Conservation (phyloP, 257 asterid species). For the Solanum bulbocastanum region DNA sequence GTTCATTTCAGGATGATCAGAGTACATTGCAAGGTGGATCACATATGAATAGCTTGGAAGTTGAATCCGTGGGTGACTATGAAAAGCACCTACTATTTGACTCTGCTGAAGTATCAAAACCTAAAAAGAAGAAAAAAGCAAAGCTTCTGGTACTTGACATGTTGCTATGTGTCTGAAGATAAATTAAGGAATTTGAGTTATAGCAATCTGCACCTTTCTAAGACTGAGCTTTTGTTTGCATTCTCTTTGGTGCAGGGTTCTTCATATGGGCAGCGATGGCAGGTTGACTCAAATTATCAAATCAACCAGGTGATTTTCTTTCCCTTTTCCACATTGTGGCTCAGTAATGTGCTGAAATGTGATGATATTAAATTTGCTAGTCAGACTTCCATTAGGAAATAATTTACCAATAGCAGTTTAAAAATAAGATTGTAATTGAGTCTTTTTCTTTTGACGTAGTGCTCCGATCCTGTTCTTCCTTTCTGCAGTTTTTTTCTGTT, state of each 20-base stretch:
- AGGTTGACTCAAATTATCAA: constrained; percentile 53
- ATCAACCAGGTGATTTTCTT: constrained; percentile 64
- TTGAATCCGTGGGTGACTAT: constrained; percentile 63
- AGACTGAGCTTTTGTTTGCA: neutral
- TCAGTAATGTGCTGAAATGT: neutral
- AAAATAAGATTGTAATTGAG: neutral
- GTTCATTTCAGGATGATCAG: constrained; percentile 91
- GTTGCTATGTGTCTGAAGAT: neutral
- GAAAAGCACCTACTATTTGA: constrained; percentile 58
- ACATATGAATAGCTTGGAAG: constrained; percentile 49
- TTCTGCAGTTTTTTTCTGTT: neutral
- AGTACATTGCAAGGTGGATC: constrained; percentile 67
- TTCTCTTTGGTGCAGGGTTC: constrained; percentile 39
- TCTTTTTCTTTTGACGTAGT: neutral
- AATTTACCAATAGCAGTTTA: neutral
- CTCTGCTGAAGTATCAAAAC: constrained; percentile 62
- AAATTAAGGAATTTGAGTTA: constrained; percentile 1
- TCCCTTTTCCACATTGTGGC: neutral
- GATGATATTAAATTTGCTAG: neutral
- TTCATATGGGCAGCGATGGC: constrained; percentile 72
- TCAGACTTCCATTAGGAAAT: neutral
- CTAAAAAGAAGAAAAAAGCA: constrained; percentile 82
- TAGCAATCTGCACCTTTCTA: constrained; percentile 4
- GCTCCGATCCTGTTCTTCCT: neutral
- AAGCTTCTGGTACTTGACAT: constrained; percentile 52